Evolutionary conservation across 164 flowering plant species (phyloP).

Genomic region (Liquidambar formosana): DNA sequence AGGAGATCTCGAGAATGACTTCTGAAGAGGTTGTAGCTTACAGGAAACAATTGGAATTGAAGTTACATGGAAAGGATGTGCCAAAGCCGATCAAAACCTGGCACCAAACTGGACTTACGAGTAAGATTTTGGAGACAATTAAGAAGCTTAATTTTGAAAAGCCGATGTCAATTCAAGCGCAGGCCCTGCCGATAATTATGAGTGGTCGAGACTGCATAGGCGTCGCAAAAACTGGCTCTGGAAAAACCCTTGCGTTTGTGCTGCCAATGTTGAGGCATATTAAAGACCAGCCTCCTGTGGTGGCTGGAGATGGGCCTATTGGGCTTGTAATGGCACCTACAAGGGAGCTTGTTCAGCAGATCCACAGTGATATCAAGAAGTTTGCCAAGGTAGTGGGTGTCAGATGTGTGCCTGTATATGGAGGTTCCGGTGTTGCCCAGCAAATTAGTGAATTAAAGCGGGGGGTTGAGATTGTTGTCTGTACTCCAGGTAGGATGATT

Average conservation of each 20-base stretch:
- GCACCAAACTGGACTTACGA: constrained; percentile 86
- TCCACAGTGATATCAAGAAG: constrained; percentile 84
- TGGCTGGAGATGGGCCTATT: constrained; percentile 93
- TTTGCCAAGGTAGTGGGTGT: constrained; percentile 75
- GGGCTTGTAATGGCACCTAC: constrained; percentile 98
- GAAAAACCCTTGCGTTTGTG: constrained; percentile 94
- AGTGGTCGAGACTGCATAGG: constrained; percentile 99
- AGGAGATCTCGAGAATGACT: constrained; percentile 81
- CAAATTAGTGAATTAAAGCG: constrained; percentile 94
- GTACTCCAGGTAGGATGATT: constrained; percentile 99
- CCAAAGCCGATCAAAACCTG: constrained; percentile 88
- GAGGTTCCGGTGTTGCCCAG: constrained; percentile 98
- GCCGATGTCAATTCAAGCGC: constrained; percentile 97
- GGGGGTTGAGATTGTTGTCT: constrained; percentile 93
- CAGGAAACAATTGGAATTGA: constrained; percentile 81
- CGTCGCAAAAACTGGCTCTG: constrained; percentile 95
- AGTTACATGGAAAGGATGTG: constrained; percentile 93
- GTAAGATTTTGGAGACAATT: constrained; percentile 76
- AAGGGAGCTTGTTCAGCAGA: constrained; percentile 97
- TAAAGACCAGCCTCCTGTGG: constrained; percentile 91
- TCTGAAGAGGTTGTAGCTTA: constrained; percentile 73
- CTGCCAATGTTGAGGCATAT: constrained; percentile 98
- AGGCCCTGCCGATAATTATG: constrained; percentile 91
- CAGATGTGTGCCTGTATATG: constrained; percentile 90
- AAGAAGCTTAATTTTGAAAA: constrained; percentile 83